Evolutionary conservation across 441 rosid species (phyloP).

Genomic region (Lepidium campestre): DNA sequence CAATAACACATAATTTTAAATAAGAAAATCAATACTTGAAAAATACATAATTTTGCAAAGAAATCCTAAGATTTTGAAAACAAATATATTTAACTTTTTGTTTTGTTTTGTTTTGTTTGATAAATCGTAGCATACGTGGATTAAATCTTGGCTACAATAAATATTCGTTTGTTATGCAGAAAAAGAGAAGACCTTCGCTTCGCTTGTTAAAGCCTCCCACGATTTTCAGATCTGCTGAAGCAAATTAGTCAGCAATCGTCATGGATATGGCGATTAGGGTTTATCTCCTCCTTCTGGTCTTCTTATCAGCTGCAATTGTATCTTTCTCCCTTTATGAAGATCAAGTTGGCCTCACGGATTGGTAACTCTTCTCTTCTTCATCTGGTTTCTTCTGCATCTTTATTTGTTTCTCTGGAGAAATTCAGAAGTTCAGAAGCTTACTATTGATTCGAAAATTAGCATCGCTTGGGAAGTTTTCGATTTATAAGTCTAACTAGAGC

Average conservation of each 20-base stretch:
- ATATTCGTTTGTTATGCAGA: not conserved
- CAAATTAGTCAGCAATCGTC: constrained; percentile 27
- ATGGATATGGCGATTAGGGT: constrained; percentile 57
- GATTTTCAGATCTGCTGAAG: constrained; percentile 29
- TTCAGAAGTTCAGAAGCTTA: not conserved
- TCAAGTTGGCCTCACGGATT: constrained; percentile 97
- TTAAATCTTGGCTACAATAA: not conserved
- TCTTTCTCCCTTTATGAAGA: constrained; percentile 79
- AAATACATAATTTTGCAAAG: no score
- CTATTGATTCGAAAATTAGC: not conserved
- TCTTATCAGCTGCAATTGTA: constrained; percentile 35
- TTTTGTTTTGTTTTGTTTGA: no score
- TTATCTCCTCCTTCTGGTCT: constrained; percentile 29
- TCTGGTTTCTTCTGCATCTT: not conserved
- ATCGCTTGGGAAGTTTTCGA: not conserved
- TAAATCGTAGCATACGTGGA: not conserved
- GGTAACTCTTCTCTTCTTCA: constrained; percentile 39
- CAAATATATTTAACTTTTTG: no score
- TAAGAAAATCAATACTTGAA: no score
- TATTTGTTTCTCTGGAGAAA: not conserved
- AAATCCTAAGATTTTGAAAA: no score
- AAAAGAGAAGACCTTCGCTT: not conserved
- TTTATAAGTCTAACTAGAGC: not conserved
- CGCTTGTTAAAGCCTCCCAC: constrained; percentile 22
- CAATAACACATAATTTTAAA: no score